Evolutionary conservation across 108 stramenopile genomes (phyloP).

Genomic region (Fistulifera pelliculosa): DNA sequence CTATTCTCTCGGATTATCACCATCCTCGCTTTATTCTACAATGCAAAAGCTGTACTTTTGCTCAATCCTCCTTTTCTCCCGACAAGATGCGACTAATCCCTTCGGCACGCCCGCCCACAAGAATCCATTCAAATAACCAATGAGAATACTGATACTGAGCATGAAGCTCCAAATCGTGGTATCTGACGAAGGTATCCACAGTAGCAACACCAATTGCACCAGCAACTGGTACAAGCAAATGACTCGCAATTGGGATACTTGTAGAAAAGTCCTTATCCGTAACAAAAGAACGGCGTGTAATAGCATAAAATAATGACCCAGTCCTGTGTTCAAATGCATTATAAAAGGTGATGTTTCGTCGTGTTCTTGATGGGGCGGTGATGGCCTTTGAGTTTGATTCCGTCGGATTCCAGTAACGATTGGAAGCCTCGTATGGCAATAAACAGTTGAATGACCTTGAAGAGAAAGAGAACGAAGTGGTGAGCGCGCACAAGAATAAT

Average conservation of each 20-base stretch:
- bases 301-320: conserved; percentile 1
- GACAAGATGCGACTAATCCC: conserved; percentile 8
- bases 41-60: too few species aligned
- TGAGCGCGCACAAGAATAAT: too few species aligned
- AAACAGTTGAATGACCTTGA: not conserved
- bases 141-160: not conserved
- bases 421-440: not conserved
- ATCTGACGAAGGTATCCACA: not conserved
- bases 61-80: conserved; percentile 4
- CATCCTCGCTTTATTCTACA: too few species aligned
- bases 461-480: conserved; percentile 1
- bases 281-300: conserved; percentile 3
- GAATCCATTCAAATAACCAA: conserved; percentile 1
- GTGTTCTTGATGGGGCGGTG: not conserved
- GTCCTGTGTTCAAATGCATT: not conserved
- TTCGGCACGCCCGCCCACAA: conserved; percentile 9
- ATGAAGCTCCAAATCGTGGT: not conserved
- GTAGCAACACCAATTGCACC: not conserved
- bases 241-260: conserved; percentile 7
- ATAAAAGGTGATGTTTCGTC: not conserved
- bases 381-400: too few species aligned
- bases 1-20: too few species aligned
- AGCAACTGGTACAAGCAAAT: conserved; percentile 5
- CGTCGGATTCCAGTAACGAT: not conserved
- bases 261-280: conserved; percentile 7